Evolutionary conservation across 2,329 filamentous ascomycete species (phyloP).

Genomic region (Sporothrix dimorphospora): DNA sequence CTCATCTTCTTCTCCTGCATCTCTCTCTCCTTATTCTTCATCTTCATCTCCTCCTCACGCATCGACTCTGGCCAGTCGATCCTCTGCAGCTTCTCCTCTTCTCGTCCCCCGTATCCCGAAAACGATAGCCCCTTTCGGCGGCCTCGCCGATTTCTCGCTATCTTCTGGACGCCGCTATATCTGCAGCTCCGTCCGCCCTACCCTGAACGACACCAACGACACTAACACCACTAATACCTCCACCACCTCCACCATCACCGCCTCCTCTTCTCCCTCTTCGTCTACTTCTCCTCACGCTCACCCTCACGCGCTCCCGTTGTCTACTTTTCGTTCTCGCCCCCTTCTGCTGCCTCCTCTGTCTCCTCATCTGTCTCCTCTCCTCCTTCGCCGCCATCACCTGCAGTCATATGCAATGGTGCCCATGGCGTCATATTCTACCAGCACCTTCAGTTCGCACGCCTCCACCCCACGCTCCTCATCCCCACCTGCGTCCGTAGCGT

Average conservation of each 20-base stretch:
- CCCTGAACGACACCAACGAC: constrained; percentile 18
- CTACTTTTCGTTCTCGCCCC: constrained; percentile 9
- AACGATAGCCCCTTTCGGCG: not conserved
- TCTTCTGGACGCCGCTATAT: constrained; percentile 16
- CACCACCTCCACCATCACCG: constrained; percentile 10
- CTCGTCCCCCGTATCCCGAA: not conserved
- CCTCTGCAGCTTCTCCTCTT: not conserved
- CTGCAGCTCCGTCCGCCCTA: constrained; percentile 22
- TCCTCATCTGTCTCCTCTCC: constrained; percentile 20
- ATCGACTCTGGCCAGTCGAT: constrained; percentile 22
- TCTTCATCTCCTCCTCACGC: not conserved
- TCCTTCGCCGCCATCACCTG: constrained; percentile 20
- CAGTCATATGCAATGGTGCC: constrained; percentile 38
- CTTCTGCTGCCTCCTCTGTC: constrained; percentile 4
- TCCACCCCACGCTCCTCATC: constrained; percentile 59
- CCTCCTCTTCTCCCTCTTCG: constrained; percentile 6
- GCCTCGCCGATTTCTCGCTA: constrained; percentile 17
- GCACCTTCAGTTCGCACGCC: constrained; percentile 52
- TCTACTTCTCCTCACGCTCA: constrained; percentile 12
- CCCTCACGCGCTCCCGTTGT: constrained; percentile 2
- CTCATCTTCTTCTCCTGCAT: not conserved
- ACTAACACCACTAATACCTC: constrained; percentile 18
- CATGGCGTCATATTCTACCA: constrained; percentile 53
- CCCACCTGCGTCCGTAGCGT: constrained; percentile 52
- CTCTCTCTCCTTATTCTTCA: not conserved